Evolutionary conservation across 306 rosid species (phyloP).

Genomic region (Fragaria ananassa): DNA sequence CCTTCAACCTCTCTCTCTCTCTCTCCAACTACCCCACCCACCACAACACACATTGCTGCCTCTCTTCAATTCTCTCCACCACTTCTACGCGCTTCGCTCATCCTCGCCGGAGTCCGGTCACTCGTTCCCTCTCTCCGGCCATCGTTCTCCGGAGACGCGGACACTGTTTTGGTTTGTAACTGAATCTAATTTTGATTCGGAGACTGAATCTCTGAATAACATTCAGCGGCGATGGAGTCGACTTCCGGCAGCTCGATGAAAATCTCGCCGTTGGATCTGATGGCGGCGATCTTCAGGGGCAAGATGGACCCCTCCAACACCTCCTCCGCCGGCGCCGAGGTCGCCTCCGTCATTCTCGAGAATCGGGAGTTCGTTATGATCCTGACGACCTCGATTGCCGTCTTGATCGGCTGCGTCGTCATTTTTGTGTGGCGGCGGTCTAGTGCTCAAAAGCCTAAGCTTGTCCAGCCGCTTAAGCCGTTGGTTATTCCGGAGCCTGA

Average conservation of each 20-base stretch:
- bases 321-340: conserved; percentile 44
- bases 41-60: neutral
- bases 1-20: conserved; percentile 1
- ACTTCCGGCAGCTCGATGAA: conserved; percentile 58
- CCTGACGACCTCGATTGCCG: conserved; percentile 79
- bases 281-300: conserved; percentile 76
- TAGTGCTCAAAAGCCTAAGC: conserved; percentile 30
- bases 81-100: neutral
- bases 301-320: conserved; percentile 62
- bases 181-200: neutral
- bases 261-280: conserved; percentile 81
- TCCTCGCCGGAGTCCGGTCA: conserved; percentile 28
- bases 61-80: conserved; percentile 23
- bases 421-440: conserved; percentile 81
- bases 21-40: conserved; percentile 25
- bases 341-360: conserved; percentile 52
- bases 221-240: conserved; percentile 38
- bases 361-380: conserved; percentile 63
- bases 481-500: conserved; percentile 36
- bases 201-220: too few species aligned
- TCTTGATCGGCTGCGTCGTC: conserved; percentile 78
- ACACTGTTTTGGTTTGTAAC: too few species aligned
- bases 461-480: conserved; percentile 49
- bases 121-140: neutral
- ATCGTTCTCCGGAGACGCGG: neutral